These are phyloP conservation scores for Monosporascus cannonballus DNA, from an alignment of 2,329 filamentous ascomycete genomes.

Conservation along the genomic window DNA sequence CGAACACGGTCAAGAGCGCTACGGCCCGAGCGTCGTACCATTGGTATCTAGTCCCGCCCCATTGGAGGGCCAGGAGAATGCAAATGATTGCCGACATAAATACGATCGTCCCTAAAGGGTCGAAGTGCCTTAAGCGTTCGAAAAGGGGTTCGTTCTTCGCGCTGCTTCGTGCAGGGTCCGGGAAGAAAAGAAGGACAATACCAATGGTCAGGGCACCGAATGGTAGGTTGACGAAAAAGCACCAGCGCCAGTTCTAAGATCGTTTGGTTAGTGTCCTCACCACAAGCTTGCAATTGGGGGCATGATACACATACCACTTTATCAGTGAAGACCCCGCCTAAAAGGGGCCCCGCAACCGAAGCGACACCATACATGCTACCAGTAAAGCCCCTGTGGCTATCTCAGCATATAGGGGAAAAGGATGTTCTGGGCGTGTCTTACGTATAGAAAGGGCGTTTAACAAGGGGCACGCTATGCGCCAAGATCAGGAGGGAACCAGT, in stretches of 20 bases:
- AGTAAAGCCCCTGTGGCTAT: slow-evolving; percentile 13
- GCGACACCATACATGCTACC: slow-evolving; percentile 35
- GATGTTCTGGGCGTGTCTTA: neutral
- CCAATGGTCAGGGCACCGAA: slow-evolving; percentile 21
- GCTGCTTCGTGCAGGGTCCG: slow-evolving; percentile 5
- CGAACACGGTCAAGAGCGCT: slow-evolving; percentile 26
- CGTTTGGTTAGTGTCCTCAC: neutral
- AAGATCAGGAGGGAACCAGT: slow-evolving; percentile 34
- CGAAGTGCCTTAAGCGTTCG: slow-evolving; percentile 18
- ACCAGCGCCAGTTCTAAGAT: slow-evolving; percentile 24
- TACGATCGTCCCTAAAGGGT: slow-evolving; percentile 20
- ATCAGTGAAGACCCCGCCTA: slow-evolving; percentile 27
- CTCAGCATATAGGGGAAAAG: neutral
- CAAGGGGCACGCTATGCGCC: slow-evolving; percentile 20
- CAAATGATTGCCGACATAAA: slow-evolving; percentile 33
- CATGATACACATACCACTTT: slow-evolving; percentile 20
- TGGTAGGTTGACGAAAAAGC: slow-evolving; percentile 27
- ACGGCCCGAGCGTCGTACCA: slow-evolving; percentile 30
- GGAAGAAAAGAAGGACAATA: slow-evolving; percentile 20
- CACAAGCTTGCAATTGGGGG: neutral
- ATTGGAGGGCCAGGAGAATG: slow-evolving; percentile 41
- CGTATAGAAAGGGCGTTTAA: slow-evolving; percentile 18
- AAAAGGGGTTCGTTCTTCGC: slow-evolving; percentile 7
- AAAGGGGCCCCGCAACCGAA: slow-evolving; percentile 23
- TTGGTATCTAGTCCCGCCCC: slow-evolving; percentile 32